A percentile compares a stretch with the other conserved stretches of the same genome.
These are phyloP conservation scores for Penicillium lividum DNA, from an alignment of 495 filamentous ascomycete genomes.

Conservation along the genomic window DNA sequence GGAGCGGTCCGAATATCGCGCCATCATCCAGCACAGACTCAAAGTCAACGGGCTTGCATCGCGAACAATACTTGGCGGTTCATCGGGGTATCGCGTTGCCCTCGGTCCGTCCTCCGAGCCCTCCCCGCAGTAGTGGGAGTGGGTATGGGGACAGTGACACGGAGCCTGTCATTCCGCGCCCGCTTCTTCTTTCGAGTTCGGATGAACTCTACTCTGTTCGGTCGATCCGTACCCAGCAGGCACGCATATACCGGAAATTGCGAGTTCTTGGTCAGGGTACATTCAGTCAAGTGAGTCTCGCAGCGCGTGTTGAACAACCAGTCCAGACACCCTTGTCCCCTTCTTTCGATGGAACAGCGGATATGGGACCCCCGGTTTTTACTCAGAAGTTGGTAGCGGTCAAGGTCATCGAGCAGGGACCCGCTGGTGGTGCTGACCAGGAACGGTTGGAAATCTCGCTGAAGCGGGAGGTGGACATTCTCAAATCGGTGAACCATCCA, in stretches of 20 bases:
- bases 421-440: slow-evolving; percentile 85
- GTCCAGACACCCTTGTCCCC: slow-evolving; percentile 26
- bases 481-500: slow-evolving; percentile 83
- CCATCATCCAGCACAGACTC: slow-evolving; percentile 42
- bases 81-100: slow-evolving; percentile 67
- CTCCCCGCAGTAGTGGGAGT: slow-evolving; percentile 62
- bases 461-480: slow-evolving; percentile 91
- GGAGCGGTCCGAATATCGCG: slow-evolving; percentile 42
- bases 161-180: slow-evolving; percentile 34
- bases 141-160: slow-evolving; percentile 36
- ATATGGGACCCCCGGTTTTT: slow-evolving; percentile 46
- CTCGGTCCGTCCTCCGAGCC: slow-evolving; percentile 67
- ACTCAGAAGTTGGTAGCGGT: slow-evolving; percentile 81
- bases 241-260: slow-evolving; percentile 67
- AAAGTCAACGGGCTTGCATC: slow-evolving; percentile 62
- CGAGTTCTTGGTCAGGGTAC: slow-evolving; percentile 87
- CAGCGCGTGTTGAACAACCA: slow-evolving; percentile 58
- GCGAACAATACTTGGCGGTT: slow-evolving; percentile 78
- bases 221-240: slow-evolving; percentile 46
- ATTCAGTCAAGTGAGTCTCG: slow-evolving; percentile 90
- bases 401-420: slow-evolving; percentile 93
- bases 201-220: slow-evolving; percentile 48
- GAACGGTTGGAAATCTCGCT: slow-evolving; percentile 88
- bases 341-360: slow-evolving; percentile 35
- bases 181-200: slow-evolving; percentile 17